Conservation (phyloP, 352 stramenopile genomes). For the Phytophthora quininea region DNA sequence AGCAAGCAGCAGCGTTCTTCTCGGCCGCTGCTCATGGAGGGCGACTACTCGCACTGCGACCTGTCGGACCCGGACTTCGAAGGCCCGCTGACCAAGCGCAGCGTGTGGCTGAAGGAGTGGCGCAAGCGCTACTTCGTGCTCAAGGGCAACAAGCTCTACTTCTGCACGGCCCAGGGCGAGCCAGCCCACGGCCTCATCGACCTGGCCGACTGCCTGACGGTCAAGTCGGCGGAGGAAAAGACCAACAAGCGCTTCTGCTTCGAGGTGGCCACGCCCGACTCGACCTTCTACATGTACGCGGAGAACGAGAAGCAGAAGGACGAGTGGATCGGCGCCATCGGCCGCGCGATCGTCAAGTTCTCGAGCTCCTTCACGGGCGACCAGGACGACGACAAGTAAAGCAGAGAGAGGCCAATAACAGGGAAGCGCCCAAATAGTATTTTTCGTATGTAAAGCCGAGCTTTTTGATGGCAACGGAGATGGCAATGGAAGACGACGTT, state of each 20-base stretch:
- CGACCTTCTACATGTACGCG: conserved; percentile 93
- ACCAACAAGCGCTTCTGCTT: conserved; percentile 93
- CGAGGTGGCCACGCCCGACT: conserved; percentile 88
- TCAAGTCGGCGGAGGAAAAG: conserved; percentile 92
- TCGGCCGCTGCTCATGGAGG: conserved; percentile 48
- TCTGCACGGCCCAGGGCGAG: conserved; percentile 75
- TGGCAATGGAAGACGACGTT: background rate
- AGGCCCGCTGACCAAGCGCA: conserved; percentile 90
- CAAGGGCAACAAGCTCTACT: conserved; percentile 93
- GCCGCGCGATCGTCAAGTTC: conserved; percentile 97
- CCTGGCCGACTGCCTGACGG: conserved; percentile 88
- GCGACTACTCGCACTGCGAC: conserved; percentile 77
- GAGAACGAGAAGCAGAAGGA: conserved; percentile 93
- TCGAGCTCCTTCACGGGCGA: conserved; percentile 96
- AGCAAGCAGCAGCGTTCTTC: no score
- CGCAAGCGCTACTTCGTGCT: conserved; percentile 91
- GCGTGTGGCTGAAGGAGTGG: conserved; percentile 93
- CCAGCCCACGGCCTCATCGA: conserved; percentile 90
- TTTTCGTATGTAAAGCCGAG: conserved; percentile 12
- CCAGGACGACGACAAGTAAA: conserved; percentile 68
- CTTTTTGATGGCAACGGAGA: background rate
- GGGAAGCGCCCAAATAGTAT: background rate
- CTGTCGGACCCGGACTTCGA: conserved; percentile 88
- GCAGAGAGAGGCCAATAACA: background rate
- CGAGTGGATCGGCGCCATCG: conserved; percentile 95